phyloP scores from a whole-genome alignment of 2,329 filamentous ascomycete genomes.

The Ophiocordyceps camponoti-rufipedis region DNA sequence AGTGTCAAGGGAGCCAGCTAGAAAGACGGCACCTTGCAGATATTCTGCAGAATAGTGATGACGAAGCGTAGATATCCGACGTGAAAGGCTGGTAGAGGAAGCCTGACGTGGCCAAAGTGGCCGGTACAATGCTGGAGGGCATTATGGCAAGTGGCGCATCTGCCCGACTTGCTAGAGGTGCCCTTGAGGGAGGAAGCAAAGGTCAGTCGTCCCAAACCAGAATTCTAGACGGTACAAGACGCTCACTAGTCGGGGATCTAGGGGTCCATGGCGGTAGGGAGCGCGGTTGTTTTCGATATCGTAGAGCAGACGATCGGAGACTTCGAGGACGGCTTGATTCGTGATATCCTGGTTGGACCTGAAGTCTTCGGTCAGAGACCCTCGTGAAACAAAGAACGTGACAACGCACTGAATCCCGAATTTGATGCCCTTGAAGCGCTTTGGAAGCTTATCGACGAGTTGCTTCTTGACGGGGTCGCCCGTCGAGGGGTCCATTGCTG shows the following conservation, averaged over 20 bases:
- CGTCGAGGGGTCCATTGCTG: slow-evolving; percentile 2
- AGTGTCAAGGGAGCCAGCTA: slow-evolving; percentile 78
- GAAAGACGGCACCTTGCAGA: slow-evolving; percentile 94
- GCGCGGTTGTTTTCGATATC: slow-evolving; percentile 66
- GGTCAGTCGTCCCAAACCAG: neutral
- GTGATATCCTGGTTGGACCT: slow-evolving; percentile 88
- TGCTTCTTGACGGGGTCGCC: slow-evolving; percentile 44
- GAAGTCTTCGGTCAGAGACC: neutral
- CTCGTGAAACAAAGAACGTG: neutral
- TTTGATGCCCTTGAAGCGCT: slow-evolving; percentile 78
- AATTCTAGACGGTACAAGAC: neutral
- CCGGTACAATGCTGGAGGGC: slow-evolving; percentile 91
- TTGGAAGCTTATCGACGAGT: slow-evolving; percentile 69
- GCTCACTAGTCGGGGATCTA: slow-evolving; percentile 60
- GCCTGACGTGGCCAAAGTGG: slow-evolving; percentile 96
- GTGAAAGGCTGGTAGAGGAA: slow-evolving; percentile 91
- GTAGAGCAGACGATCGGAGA: slow-evolving; percentile 87
- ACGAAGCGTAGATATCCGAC: slow-evolving; percentile 94
- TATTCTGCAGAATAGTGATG: slow-evolving; percentile 96
- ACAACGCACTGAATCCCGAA: slow-evolving; percentile 61
- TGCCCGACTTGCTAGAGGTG: slow-evolving; percentile 77
- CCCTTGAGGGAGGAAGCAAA: slow-evolving; percentile 26
- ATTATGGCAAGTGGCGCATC: slow-evolving; percentile 91
- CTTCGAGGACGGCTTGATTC: slow-evolving; percentile 84
- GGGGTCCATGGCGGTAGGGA: slow-evolving; percentile 64